A percentile compares a stretch with the other conserved stretches of the same genome.
Conservation (phyloP, 2,329 filamentous ascomycete species). For the Cadophora luteo-olivacea region DNA sequence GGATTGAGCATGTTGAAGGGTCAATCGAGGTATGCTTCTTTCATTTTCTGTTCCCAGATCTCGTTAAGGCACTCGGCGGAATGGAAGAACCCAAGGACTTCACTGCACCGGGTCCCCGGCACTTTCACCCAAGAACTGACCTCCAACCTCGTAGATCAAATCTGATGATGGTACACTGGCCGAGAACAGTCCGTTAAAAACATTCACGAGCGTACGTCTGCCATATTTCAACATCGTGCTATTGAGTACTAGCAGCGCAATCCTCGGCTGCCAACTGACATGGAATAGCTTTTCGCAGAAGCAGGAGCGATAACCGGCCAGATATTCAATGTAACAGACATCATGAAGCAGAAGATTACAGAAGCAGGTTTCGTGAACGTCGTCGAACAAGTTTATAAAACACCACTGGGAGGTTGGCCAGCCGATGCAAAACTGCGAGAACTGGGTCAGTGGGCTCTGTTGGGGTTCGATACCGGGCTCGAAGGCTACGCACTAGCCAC, state of each 20-base stretch:
- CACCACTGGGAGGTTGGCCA: conserved; percentile 46
- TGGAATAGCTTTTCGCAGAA: conserved; percentile 47
- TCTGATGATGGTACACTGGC: conserved; percentile 56
- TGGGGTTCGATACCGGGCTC: conserved; percentile 38
- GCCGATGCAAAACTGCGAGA: conserved; percentile 41
- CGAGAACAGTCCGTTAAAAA: conserved; percentile 47
- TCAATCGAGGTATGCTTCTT: conserved; percentile 27
- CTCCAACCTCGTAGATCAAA: conserved; percentile 22
- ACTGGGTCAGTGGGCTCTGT: conserved; percentile 37
- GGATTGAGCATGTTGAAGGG: conserved; percentile 44
- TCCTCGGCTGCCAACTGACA: not conserved
- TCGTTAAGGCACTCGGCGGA: not conserved
- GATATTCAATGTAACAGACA: conserved; percentile 43
- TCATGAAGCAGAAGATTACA: conserved; percentile 36
- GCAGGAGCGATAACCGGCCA: conserved; percentile 50
- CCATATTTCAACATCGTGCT: not conserved
- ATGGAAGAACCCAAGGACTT: not conserved
- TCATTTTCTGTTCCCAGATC: not conserved
- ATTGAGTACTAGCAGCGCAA: not conserved
- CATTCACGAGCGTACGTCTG: conserved; percentile 46
- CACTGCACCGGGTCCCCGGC: not conserved
- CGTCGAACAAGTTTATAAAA: conserved; percentile 38
- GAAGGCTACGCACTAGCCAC: conserved; percentile 39
- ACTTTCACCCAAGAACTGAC: not conserved
- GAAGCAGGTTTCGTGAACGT: conserved; percentile 44